phyloP scores from a whole-genome alignment of 768 basidiomycete genomes.

The Naganishia vishniacii region DNA sequence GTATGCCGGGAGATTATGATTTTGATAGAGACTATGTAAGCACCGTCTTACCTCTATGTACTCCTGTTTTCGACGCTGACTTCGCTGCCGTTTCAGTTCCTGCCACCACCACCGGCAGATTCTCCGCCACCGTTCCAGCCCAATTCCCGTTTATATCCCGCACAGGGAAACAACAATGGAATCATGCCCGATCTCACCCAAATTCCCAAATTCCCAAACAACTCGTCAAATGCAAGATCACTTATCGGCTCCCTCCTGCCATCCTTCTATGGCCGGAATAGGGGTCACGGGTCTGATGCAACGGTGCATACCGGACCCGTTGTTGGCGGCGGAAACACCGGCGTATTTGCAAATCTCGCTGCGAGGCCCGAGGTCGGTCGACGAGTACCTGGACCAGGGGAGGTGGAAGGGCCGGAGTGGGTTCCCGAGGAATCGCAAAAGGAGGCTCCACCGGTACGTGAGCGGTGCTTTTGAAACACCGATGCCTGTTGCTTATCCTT shows the following conservation, averaged over 20 bases:
- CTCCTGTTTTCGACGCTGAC: too few relatives aligned
- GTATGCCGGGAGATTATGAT: conserved; percentile 45
- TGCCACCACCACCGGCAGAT: conserved; percentile 33
- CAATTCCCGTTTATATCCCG: conserved; percentile 41
- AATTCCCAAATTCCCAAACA: conserved; percentile 46
- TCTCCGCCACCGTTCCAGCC: conserved; percentile 47
- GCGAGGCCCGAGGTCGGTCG: conserved; percentile 67
- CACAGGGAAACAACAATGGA: conserved; percentile 46
- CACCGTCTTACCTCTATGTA: too few relatives aligned
- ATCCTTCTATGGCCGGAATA: conserved; percentile 42
- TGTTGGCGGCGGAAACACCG: conserved; percentile 63
- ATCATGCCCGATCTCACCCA: conserved; percentile 34
- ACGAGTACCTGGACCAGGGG: conserved; percentile 29
- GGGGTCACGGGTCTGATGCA: conserved; percentile 7
- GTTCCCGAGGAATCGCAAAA: conserved; percentile 72
- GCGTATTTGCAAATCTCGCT: conserved; percentile 88
- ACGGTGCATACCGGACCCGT: conserved; percentile 26
- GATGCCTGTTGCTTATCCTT: conserved; percentile 40
- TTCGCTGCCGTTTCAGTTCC: conserved; percentile 30
- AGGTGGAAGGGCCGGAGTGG: conserved; percentile 55
- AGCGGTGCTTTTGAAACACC: background rate
- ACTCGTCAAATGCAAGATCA: conserved; percentile 4
- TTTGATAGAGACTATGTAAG: conserved; percentile 47
- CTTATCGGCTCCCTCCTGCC: conserved; percentile 58
- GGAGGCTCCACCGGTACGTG: conserved; percentile 63